Conservation (phyloP, 129 eudicot genomes). For the sunflower (Helianthus annuus) region DNA sequence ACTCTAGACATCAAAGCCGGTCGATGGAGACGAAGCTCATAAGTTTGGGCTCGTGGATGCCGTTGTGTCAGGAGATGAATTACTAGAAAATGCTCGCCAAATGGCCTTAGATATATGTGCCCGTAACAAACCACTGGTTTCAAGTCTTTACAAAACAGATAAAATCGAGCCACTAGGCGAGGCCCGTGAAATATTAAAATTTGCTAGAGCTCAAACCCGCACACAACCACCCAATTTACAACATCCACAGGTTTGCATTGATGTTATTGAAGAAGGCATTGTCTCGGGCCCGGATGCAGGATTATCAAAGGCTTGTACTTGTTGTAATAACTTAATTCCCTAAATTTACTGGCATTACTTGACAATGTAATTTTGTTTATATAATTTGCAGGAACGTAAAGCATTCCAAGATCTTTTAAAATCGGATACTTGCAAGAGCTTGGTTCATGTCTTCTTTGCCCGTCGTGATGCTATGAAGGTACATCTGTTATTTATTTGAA, state of each 20-base stretch:
- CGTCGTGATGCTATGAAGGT: constrained; percentile 85
- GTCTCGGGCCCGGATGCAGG: constrained; percentile 91
- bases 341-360: background rate
- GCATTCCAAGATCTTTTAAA: constrained; percentile 46
- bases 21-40: constrained; percentile 81
- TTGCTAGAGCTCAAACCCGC: constrained; percentile 86
- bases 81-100: constrained; percentile 63
- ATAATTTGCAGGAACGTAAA: constrained; percentile 47
- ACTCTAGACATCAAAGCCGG: constrained; percentile 77
- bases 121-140: constrained; percentile 67
- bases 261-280: constrained; percentile 90
- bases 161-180: constrained; percentile 88
- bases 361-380: constrained; percentile 8
- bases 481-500: background rate
- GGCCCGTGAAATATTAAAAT: constrained; percentile 87
- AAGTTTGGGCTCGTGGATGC: constrained; percentile 87
- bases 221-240: constrained; percentile 83
- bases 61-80: constrained; percentile 59
- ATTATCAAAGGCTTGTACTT: constrained; percentile 67
- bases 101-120: constrained; percentile 85
- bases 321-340: background rate
- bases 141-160: constrained; percentile 73
- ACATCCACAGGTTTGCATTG: constrained; percentile 89
- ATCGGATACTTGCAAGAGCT: constrained; percentile 79
- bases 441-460: constrained; percentile 77